These are phyloP conservation scores for Aaosphaeria arxii DNA, from an alignment of 2,329 filamentous ascomycete genomes.

Conservation along the genomic window DNA sequence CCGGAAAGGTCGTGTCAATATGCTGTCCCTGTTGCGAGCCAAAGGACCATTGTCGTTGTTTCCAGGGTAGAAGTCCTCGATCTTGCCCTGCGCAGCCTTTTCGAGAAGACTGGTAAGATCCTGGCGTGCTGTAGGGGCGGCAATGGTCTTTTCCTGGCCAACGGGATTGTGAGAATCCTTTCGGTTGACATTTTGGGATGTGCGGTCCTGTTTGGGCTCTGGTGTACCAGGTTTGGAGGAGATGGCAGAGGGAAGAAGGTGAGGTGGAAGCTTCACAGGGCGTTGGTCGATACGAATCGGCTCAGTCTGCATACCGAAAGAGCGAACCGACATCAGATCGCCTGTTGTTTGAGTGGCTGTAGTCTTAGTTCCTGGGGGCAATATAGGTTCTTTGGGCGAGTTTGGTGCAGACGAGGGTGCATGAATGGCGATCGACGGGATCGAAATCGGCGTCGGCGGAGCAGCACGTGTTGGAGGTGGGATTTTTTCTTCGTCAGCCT, in stretches of 20 bases:
- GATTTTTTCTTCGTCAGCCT: not conserved
- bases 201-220: conserved; percentile 11
- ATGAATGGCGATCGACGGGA: conserved; percentile 88
- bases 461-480: conserved; percentile 21
- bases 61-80: conserved; percentile 67
- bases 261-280: conserved; percentile 68
- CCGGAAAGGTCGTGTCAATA: conserved; percentile 67
- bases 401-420: conserved; percentile 82
- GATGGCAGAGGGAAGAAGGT: conserved; percentile 77
- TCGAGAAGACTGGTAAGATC: conserved; percentile 28
- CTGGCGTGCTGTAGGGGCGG: conserved; percentile 21
- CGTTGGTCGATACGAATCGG: conserved; percentile 82
- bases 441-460: conserved; percentile 45
- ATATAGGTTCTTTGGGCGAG: conserved; percentile 69
- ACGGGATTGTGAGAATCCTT: conserved; percentile 15
- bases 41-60: conserved; percentile 79
- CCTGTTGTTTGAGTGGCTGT: conserved; percentile 75
- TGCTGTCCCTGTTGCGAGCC: conserved; percentile 55
- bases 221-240: conserved; percentile 49
- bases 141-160: conserved; percentile 10
- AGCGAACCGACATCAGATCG: conserved; percentile 48
- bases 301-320: conserved; percentile 76
- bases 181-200: conserved; percentile 3
- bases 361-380: conserved; percentile 79
- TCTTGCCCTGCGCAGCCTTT: conserved; percentile 27